Evolutionary conservation across 2,329 filamentous ascomycete species (phyloP), one percentile per base, ranked within the genome.

Genomic region (Alternaria hordeiaustralica): DNA sequence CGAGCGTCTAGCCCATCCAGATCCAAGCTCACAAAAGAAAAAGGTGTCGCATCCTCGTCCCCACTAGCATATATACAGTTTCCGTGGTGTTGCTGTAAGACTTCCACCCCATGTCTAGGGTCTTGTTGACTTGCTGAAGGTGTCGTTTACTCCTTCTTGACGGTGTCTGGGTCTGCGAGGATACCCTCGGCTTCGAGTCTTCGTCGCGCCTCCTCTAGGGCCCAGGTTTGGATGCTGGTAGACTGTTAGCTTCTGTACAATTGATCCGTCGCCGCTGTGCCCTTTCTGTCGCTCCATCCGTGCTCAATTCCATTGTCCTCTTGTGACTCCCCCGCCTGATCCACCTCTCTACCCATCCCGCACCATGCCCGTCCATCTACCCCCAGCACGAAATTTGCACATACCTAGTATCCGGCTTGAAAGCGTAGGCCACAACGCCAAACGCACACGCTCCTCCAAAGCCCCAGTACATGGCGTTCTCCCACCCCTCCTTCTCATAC

Each of bases 341-440:
- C n/a, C 54, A 12, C n/a, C 30, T 45, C 9, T 18, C 9, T 5
- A 20, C 25, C 21, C 55, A 23, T 45, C 26, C 43, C 57, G 44
- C 26, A 55, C 43, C 36, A 50, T 30, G 47, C 10, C 21, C 21
- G 2, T 43, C 20, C 51, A 26, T 41, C 49, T 41, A 28, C 8
- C n/a, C 12, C 21, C 11, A 6, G 10, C 15, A 6, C 21, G 3
- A 25, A n/a, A 41, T 36, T 25, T 7, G 13, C 20, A 93, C 94
- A 85, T 87, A 99, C 96, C 93, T 97, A 68, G 95, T 98, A 87
- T 99, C 96, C 57, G 96, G 96, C 89, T 98, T 98, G 81, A 96
- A 98, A 67, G 93, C 93, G 84, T 97, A 93, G 70, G 92, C 93
- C 70, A 97, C 85, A 65, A 88, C 89, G 58, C 90, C 90, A 69